Base-by-base conservation (phyloP, 2,329 filamentous ascomycete genomes). In the Monosporascus sp. region DNA sequence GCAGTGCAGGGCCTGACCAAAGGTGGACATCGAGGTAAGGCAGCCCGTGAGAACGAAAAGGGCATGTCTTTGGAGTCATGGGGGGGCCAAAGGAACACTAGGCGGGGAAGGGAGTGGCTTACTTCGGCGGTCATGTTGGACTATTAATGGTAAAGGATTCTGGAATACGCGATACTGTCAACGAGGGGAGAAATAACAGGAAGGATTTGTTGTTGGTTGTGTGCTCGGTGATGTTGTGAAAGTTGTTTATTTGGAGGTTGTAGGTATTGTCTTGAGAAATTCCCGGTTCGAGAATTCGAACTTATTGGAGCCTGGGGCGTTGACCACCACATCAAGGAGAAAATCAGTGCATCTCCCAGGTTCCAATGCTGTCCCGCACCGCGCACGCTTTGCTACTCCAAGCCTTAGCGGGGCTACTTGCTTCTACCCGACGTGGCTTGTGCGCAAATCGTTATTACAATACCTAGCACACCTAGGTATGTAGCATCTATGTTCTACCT, bases 111-210 rank as follows among this genome's bases (percentile, higher is more conserved):
- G 22, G 26, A 24, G 27, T 53, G 56, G 64, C 65, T 62, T 65
- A 68, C 65, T 55, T 68, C 65, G 54, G 65, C 62, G 52, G 65
- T 65, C 65, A 68, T 68, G 46, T 62, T 68, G 60, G 59, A 48
- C 41, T 56, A 55, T 55, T 58, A 27, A 34, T 49, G 56, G 38
- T 41, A 43, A 57, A 54, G 26, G 44, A 58, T 54, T 49, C 55
- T 58, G 31, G 44, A 52, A 55, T 41, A 37, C 31, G 54, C 34
- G 48, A 50, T 50, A 47, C 38, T 40, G 36, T 38, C 38, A 53
- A 24, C 41, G 36, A 49, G 48, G 36, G 47, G 47, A 57, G 48
- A 26, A 48, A 40, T 41, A 49, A 46, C 41, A 24, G 36, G 40
- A 40, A 52, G 36, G 49, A 24, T 26, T 52, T 53, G 54, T 54